phyloP scores from a whole-genome alignment of 805 yeast species.

The Candida khao-thaluensis region DNA sequence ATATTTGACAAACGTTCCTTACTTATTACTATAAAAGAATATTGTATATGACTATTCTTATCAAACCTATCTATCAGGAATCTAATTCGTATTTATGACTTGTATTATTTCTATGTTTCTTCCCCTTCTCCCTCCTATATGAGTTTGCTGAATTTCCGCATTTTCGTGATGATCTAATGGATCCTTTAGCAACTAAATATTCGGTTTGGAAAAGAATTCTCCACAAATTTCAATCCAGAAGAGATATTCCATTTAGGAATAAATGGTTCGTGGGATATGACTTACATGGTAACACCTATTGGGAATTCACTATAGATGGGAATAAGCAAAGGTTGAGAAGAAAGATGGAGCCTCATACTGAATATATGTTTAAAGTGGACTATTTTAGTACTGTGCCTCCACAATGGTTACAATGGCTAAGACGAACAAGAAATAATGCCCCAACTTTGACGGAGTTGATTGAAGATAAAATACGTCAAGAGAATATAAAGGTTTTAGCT shows the following conservation, averaged over 20 bases:
- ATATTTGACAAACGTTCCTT: no score
- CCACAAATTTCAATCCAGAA: conserved; percentile 58
- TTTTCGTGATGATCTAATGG: conserved; percentile 33
- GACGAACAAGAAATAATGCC: conserved; percentile 55
- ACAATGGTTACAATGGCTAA: conserved; percentile 81
- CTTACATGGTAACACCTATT: conserved; percentile 78
- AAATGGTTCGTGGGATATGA: conserved; percentile 75
- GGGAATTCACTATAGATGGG: conserved; percentile 69
- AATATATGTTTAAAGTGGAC: conserved; percentile 51
- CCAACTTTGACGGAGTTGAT: conserved; percentile 66
- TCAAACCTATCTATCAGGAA: no score
- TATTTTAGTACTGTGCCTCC: conserved; percentile 61
- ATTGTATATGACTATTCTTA: no score
- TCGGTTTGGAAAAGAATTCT: conserved; percentile 50
- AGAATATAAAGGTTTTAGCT: conserved; percentile 50
- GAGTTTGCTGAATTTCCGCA: conserved; percentile 1
- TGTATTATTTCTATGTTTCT: no score
- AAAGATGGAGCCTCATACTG: conserved; percentile 55
- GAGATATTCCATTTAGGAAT: conserved; percentile 66
- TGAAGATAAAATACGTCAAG: conserved; percentile 56
- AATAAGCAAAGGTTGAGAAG: conserved; percentile 57
- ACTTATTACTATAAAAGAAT: no score
- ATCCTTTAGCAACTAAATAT: conserved; percentile 48
- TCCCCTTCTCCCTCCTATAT: not conserved
- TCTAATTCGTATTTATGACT: no score